Evolutionary conservation across 2,329 filamentous ascomycete genomes (phyloP), one percentile per base, ranked within the genome.

Genomic region (Sporothrix pallida): DNA sequence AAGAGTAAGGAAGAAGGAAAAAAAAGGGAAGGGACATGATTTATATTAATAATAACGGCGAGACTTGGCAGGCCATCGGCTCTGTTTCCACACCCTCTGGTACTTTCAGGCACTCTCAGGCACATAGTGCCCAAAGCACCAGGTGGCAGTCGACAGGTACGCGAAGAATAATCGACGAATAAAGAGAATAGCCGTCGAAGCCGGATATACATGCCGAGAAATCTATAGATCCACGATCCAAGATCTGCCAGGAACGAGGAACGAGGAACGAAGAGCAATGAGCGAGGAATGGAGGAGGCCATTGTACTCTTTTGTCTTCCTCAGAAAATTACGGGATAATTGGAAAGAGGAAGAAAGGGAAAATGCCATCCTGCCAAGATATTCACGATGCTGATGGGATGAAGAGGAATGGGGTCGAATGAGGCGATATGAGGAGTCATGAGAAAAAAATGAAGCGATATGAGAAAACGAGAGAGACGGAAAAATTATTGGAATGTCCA

Each of bases 41-140:
- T 37, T 37, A 37, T 5, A 37, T 37, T 37, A 7, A 37, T 37
- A 2, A 37, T 37, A 37, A 37, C 31, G 2, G 37, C n/a, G n/a
- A 23, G 37, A 4, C 60, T 65, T 65, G 60, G 60, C 60, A 65
- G 46, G 60, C 60, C 37, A 65, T n/a, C 60, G 60, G 60, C 60
- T 20, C 31, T 7, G 31, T 23, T 23, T 20, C 1, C 8, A 54
- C n/a, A 20, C 8, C n/a, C 15, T 23, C 31, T 6, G 7, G 31
- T 37, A 7, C 31, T 2, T 54, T 54, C 52, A 44, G 17, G 13
- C 31, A 31, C 31, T 31, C 17, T 62, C 58, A 9, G 17, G n/a
- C 60, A 44, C 10, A 44, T 2, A 5, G 17, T 63, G 60, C 60
- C 17, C 23, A 44, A 5, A 44, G 15, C 17, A 17, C 60, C 10